These are phyloP conservation scores for Penicillium cosmopolitanum DNA, from an alignment of 495 filamentous ascomycete genomes.

Conservation along the genomic window DNA sequence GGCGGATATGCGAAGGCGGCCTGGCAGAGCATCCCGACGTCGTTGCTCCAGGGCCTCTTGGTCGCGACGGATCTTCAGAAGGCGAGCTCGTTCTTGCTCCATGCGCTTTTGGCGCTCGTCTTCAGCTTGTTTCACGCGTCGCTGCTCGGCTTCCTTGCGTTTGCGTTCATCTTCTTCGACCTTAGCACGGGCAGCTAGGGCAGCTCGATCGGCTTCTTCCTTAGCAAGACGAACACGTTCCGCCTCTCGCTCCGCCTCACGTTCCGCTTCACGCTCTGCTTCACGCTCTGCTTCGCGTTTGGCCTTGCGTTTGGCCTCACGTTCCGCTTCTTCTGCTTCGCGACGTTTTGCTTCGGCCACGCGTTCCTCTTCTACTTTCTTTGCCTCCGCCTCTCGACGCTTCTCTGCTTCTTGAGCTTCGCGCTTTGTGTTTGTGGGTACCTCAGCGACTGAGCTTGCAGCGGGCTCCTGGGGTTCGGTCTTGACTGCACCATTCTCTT, in stretches of 20 bases:
- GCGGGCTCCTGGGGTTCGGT: conserved; percentile 35
- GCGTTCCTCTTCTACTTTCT: conserved; percentile 31
- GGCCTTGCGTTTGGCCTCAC: conserved; percentile 46
- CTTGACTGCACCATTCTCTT: conserved; percentile 31
- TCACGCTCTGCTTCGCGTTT: conserved; percentile 44
- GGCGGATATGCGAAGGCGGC: conserved; percentile 51
- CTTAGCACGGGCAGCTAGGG: conserved; percentile 49
- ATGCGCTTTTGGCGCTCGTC: conserved; percentile 56
- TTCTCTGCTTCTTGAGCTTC: conserved; percentile 46
- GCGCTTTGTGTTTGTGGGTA: conserved; percentile 33
- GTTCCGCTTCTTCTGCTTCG: conserved; percentile 24
- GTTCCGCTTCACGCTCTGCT: conserved; percentile 22
- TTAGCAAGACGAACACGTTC: conserved; percentile 48
- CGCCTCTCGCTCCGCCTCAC: conserved; percentile 45
- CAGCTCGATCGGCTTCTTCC: conserved; percentile 48
- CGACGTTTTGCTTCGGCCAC: conserved; percentile 48
- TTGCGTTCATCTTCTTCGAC: conserved; percentile 57
- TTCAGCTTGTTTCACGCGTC: conserved; percentile 55
- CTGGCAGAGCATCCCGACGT: conserved; percentile 60
- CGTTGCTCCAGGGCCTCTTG: conserved; percentile 59
- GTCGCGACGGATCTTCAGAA: conserved; percentile 51
- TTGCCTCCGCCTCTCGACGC: conserved; percentile 31
- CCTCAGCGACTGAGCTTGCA: conserved; percentile 32
- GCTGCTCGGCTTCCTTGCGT: conserved; percentile 55
- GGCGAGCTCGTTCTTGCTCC: conserved; percentile 60